Base-by-base conservation (phyloP, 495 filamentous ascomycete species). In the Podospora anserina region DNA sequence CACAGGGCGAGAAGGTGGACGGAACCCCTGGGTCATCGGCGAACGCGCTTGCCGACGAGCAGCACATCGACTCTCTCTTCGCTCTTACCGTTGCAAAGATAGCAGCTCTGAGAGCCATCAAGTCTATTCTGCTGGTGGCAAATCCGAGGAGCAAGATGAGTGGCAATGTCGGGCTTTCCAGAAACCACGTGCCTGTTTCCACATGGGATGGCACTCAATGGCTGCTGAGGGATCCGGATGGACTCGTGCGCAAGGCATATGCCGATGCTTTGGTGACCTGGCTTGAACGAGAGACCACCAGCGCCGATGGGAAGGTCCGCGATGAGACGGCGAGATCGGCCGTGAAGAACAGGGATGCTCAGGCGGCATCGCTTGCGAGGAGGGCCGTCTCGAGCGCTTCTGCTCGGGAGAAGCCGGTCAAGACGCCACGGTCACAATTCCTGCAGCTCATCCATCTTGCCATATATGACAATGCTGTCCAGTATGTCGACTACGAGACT, bases 131-230 rank as follows among this genome's bases (percentile, higher is more conserved):
- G 3, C 78, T 87, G 7, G 90, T 96, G 20, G 92, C 92, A 4
- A 94, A 94, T 69, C 83, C 86, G 20, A 84, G 84, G 39, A 81
- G 81, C 3, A 85, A 86, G 66, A 81, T 87, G 60, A 86, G 82
- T 66, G 83, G 85, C 26, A 87, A 87, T 27, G 82, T 86, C 0
- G 87, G 84, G 13, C 84, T 93, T 57, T 87, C 87, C 1, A 86
- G 94, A 68, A 91, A 89, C 72, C 85, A 79, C 34, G 91, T 96
- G 2, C 87, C 88, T 3, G 83, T 94, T 49, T 83, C 90, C 53
- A 89, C 92, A 0, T 97, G 94, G 94, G 92, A 97, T 77, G 92
- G 92, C 15, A 96, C 93, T 0, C 92, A 97, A 65, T 95, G 91
- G 88, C 85, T 97, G 59, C 80, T 97, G 23, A 86, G 90, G 19